Conservation (phyloP, 2,329 filamentous ascomycete genomes). For the Ceratocystis diversiconidia region DNA sequence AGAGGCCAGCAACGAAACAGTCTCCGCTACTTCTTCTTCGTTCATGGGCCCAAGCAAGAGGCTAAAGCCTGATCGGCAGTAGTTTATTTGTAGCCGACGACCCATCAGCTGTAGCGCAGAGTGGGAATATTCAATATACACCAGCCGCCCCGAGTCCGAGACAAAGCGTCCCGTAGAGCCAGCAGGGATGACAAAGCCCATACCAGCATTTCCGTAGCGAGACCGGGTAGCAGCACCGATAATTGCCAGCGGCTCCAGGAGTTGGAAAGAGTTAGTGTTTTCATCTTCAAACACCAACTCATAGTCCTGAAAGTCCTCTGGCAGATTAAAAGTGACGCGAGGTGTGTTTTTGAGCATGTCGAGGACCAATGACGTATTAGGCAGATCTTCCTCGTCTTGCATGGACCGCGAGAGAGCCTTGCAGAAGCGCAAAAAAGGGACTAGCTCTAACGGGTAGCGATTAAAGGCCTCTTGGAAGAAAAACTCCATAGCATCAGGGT, state of each 20-base stretch:
- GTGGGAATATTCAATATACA: constrained; percentile 64
- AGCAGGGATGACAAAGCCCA: constrained; percentile 47
- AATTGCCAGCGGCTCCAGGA: constrained; percentile 49
- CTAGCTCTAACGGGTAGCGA: constrained; percentile 29
- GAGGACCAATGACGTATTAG: constrained; percentile 32
- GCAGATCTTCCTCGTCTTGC: constrained; percentile 10
- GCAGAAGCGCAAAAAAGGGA: constrained; percentile 26
- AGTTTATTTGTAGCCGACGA: constrained; percentile 55
- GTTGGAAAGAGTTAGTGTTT: constrained; percentile 62
- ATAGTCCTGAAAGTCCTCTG: constrained; percentile 57
- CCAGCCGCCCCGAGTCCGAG: constrained; percentile 60
- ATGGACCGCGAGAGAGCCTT: constrained; percentile 26
- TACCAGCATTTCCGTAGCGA: constrained; percentile 26
- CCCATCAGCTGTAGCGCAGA: constrained; percentile 70
- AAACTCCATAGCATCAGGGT: constrained; percentile 37
- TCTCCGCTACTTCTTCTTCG: constrained; percentile 53
- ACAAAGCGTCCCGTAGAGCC: constrained; percentile 60
- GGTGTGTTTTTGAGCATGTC: constrained; percentile 54
- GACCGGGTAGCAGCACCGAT: constrained; percentile 30
- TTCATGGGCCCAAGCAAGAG: constrained; percentile 40
- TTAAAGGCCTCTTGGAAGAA: constrained; percentile 19
- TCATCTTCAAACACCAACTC: constrained; percentile 72
- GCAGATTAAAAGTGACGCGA: constrained; percentile 65
- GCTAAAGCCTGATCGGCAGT: constrained; percentile 41
- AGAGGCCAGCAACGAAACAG: constrained; percentile 58